phyloP scores from a whole-genome alignment of 371 early-diverging fungal genomes.

The Actinomucor elegans region DNA sequence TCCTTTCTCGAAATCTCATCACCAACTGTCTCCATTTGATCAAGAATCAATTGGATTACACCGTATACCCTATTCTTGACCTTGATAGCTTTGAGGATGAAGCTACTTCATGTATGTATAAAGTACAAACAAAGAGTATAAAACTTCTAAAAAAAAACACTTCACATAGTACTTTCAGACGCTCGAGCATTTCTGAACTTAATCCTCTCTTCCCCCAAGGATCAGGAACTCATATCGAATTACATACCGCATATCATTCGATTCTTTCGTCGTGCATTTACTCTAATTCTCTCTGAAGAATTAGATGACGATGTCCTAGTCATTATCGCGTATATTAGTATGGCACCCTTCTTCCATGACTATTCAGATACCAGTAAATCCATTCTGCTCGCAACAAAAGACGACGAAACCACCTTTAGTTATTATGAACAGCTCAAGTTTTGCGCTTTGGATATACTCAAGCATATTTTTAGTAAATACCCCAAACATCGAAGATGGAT shows the following conservation, averaged over 20 bases:
- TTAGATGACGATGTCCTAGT: constrained; percentile 38
- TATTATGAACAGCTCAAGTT: constrained; percentile 50
- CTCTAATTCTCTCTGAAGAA: constrained; percentile 26
- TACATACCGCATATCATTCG: constrained; percentile 27
- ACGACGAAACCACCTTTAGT: constrained; percentile 26
- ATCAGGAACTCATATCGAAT: constrained; percentile 15
- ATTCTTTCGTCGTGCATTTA: constrained; percentile 23
- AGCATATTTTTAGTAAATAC: constrained; percentile 62
- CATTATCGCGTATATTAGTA: constrained; percentile 35
- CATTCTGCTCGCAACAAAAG: not conserved
- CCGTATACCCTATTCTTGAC: constrained; percentile 43
- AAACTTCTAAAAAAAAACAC: not conserved
- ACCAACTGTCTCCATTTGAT: constrained; percentile 32
- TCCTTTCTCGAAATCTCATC: constrained; percentile 24
- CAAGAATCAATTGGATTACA: constrained; percentile 32
- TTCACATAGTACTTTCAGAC: constrained; percentile 19
- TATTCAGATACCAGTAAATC: constrained; percentile 19
- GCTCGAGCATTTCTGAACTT: constrained; percentile 16
- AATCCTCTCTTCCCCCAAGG: constrained; percentile 16
- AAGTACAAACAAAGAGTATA: not conserved
- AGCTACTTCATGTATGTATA: constrained; percentile 17
- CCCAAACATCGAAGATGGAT: constrained; percentile 75
- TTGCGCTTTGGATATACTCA: constrained; percentile 46
- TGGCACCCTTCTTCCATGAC: constrained; percentile 46
- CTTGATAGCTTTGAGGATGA: constrained; percentile 24